Percentiles rank a stretch among this genome's conserved stretches.
Evolutionary conservation across 257 asterid genomes (phyloP).

Genomic region (Osmanthus fragrans): DNA sequence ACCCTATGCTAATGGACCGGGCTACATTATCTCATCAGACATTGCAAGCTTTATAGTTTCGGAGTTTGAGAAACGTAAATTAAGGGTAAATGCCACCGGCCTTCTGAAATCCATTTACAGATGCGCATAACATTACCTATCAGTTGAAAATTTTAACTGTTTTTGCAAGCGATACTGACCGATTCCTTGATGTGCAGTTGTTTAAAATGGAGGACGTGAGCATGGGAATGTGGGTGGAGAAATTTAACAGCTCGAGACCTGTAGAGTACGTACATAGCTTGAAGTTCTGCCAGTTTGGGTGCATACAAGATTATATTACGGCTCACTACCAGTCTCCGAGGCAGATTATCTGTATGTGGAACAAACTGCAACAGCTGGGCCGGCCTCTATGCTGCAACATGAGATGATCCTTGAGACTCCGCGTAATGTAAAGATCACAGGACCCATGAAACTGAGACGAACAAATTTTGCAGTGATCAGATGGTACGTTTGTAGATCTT

Average conservation of each 20-base stretch:
- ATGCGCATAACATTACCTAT: not conserved
- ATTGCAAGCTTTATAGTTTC: slow-evolving; percentile 68
- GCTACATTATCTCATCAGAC: slow-evolving; percentile 81
- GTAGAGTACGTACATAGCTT: slow-evolving; percentile 87
- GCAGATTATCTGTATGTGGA: slow-evolving; percentile 89
- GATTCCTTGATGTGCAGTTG: slow-evolving; percentile 44
- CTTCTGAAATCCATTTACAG: not conserved
- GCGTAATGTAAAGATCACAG: not conserved
- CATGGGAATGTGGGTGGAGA: slow-evolving; percentile 96
- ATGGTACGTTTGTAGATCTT: not conserved
- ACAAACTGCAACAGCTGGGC: slow-evolving; percentile 58
- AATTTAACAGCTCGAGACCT: slow-evolving; percentile 53
- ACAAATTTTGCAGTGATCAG: slow-evolving; percentile 10
- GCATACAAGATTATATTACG: slow-evolving; percentile 70
- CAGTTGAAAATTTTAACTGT: not conserved
- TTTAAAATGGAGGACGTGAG: slow-evolving; percentile 98
- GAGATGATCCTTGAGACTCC: slow-evolving; percentile 51
- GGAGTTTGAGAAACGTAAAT: slow-evolving; percentile 58
- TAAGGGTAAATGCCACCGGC: slow-evolving; percentile 50
- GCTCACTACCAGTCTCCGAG: slow-evolving; percentile 98
- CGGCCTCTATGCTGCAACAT: slow-evolving; percentile 78
- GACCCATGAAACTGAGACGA: slow-evolving; percentile 13
- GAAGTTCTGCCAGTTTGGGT: slow-evolving; percentile 90
- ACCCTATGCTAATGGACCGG: slow-evolving; percentile 97
- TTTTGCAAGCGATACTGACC: not conserved